These are phyloP conservation scores for Aspergillus proliferans DNA, from an alignment of 2,329 filamentous ascomycete species.

Conservation along the genomic window DNA sequence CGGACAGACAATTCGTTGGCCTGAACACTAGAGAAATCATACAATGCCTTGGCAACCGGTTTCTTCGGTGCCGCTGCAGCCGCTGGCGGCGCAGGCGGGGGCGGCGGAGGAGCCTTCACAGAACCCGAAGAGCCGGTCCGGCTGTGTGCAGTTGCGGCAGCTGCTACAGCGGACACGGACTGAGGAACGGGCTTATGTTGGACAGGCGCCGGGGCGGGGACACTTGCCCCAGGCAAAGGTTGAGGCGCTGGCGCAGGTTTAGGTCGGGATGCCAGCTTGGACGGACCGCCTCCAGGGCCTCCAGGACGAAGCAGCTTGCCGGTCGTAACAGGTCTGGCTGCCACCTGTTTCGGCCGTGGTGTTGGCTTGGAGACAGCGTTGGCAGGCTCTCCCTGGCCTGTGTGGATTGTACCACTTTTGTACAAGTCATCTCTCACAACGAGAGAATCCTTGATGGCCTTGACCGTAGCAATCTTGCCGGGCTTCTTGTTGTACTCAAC, in stretches of 20 bases:
- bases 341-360: conserved; percentile 77
- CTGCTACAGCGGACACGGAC: conserved; percentile 41
- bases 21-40: conserved; percentile 81
- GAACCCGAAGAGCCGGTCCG: conserved; percentile 52
- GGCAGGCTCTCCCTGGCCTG: conserved; percentile 72
- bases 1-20: conserved; percentile 77
- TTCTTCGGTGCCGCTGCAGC: conserved; percentile 57
- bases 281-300: conserved; percentile 74
- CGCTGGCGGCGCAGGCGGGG: conserved; percentile 58
- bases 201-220: conserved; percentile 20
- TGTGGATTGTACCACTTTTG: conserved; percentile 90
- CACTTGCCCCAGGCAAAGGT: conserved; percentile 27
- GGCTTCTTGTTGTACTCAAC: conserved; percentile 99
- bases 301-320: conserved; percentile 89
- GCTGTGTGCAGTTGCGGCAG: conserved; percentile 40
- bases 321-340: conserved; percentile 83
- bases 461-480: conserved; percentile 80
- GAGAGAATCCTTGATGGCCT: conserved; percentile 80
- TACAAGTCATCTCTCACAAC: conserved; percentile 70
- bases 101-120: conserved; percentile 58
- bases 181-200: conserved; percentile 25
- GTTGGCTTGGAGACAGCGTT: conserved; percentile 78
- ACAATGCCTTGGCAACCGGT: conserved; percentile 80
- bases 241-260: conserved; percentile 31
- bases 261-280: conserved; percentile 54